These are phyloP conservation scores for Clavaria fumosa DNA, from an alignment of 768 basidiomycete genomes.

Conservation along the genomic window DNA sequence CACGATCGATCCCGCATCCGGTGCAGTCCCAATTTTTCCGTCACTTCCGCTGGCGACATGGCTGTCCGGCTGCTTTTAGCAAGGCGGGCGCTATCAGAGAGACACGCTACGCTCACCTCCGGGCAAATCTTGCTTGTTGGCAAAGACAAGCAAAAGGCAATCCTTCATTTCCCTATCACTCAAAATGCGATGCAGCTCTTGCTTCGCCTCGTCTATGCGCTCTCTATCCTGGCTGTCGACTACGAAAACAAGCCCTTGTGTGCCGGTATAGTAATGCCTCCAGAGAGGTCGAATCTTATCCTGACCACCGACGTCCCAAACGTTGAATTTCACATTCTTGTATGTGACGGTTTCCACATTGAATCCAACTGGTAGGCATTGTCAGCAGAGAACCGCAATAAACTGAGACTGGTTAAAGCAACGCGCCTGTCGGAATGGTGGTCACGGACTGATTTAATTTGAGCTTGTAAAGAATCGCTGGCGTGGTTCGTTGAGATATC, in stretches of 20 bases:
- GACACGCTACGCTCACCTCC: slow-evolving; percentile 47
- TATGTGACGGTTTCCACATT: slow-evolving; percentile 99
- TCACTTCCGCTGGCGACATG: slow-evolving; percentile 99
- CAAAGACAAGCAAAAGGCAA: slow-evolving; percentile 92
- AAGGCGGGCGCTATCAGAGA: slow-evolving; percentile 1
- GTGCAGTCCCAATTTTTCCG: slow-evolving; percentile 89
- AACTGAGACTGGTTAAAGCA: not conserved
- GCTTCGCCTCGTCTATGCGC: slow-evolving; percentile 90
- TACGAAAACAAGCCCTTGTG: slow-evolving; percentile 95
- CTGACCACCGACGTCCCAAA: slow-evolving; percentile 98
- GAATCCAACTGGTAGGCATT: slow-evolving; percentile 64
- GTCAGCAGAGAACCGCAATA: not conserved
- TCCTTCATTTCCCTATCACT: slow-evolving; percentile 98
- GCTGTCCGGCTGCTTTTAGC: slow-evolving; percentile 30
- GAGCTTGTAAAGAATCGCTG: slow-evolving; percentile 97
- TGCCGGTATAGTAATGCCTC: slow-evolving; percentile 99
- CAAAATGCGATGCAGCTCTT: slow-evolving; percentile 90
- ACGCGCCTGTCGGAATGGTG: slow-evolving; percentile 86
- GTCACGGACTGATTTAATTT: slow-evolving; percentile 98
- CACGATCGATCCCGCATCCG: slow-evolving; percentile 94
- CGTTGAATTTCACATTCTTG: slow-evolving; percentile 94
- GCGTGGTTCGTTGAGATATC: no score
- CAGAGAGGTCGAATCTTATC: slow-evolving; percentile 98
- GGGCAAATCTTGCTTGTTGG: slow-evolving; percentile 97
- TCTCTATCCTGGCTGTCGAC: slow-evolving; percentile 95